phyloP scores from a whole-genome alignment of 345 rosid species.

The Dipteronia sinensis region DNA sequence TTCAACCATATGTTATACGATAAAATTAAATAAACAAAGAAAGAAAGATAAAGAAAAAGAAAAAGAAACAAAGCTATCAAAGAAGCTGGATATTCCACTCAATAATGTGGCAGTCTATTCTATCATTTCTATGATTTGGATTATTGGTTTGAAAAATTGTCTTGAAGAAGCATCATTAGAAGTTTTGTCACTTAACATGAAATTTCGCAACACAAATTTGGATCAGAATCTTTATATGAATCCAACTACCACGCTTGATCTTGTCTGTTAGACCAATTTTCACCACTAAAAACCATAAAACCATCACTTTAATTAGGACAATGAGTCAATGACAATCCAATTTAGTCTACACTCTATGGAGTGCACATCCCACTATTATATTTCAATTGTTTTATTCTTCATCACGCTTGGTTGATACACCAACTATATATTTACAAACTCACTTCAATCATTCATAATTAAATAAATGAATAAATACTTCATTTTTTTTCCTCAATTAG shows the following conservation, averaged over 20 bases:
- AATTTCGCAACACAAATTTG: background rate
- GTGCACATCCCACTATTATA: background rate
- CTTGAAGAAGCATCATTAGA: background rate
- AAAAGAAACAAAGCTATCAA: background rate
- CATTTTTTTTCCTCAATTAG: background rate
- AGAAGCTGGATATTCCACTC: background rate
- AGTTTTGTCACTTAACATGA: background rate
- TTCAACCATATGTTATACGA: too few relatives aligned
- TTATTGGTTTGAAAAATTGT: background rate
- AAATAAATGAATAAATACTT: background rate
- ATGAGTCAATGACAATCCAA: background rate
- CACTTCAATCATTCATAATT: background rate
- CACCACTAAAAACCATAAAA: background rate
- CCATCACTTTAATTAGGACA: background rate
- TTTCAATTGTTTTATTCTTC: background rate
- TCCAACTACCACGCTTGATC: slow-evolving; percentile 5
- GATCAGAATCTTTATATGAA: background rate
- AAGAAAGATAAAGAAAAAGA: too few relatives aligned
- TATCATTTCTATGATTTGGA: background rate
- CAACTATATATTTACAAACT: background rate
- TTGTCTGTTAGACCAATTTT: background rate
- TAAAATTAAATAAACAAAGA: too few relatives aligned
- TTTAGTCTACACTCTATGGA: background rate
- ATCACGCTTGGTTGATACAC: background rate
- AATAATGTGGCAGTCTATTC: background rate